Conservation (phyloP, 345 rosid species). For the Melastoma malabathricum region DNA sequence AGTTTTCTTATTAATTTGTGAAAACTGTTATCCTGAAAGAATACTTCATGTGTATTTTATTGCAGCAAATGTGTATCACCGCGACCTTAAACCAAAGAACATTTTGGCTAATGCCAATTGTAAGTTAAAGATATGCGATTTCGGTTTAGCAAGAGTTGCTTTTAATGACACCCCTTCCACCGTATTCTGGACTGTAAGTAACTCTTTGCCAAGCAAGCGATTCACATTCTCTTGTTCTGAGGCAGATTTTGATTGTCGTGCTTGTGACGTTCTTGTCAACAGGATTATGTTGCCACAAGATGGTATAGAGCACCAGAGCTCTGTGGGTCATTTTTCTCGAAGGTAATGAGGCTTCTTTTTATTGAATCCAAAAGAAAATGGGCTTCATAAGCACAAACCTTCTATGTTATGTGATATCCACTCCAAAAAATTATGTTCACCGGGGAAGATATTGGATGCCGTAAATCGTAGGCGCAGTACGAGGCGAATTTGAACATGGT, state of each 20-base stretch:
- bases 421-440: no score
- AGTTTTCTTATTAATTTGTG: not conserved
- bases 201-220: not conserved
- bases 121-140: slow-evolving; percentile 92
- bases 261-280: slow-evolving; percentile 9
- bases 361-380: not conserved
- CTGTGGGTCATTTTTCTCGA: slow-evolving; percentile 94
- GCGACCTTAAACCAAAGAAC: slow-evolving; percentile 92
- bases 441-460: no score
- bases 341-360: slow-evolving; percentile 30
- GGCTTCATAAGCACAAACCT: no score
- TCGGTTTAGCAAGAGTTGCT: slow-evolving; percentile 92
- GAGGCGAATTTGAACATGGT: no score
- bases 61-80: slow-evolving; percentile 91
- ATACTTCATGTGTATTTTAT: slow-evolving; percentile 3
- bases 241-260: not conserved
- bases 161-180: slow-evolving; percentile 83
- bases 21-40: not conserved
- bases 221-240: not conserved
- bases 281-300: slow-evolving; percentile 98
- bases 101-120: slow-evolving; percentile 97
- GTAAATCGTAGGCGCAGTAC: no score
- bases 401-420: no score
- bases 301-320: slow-evolving; percentile 99
- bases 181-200: slow-evolving; percentile 84